A percentile compares a stretch with the other conserved stretches of the same genome.
Evolutionary conservation across 106 monocot genomes (phyloP).

Genomic region (Dioscorea dumetorum): DNA sequence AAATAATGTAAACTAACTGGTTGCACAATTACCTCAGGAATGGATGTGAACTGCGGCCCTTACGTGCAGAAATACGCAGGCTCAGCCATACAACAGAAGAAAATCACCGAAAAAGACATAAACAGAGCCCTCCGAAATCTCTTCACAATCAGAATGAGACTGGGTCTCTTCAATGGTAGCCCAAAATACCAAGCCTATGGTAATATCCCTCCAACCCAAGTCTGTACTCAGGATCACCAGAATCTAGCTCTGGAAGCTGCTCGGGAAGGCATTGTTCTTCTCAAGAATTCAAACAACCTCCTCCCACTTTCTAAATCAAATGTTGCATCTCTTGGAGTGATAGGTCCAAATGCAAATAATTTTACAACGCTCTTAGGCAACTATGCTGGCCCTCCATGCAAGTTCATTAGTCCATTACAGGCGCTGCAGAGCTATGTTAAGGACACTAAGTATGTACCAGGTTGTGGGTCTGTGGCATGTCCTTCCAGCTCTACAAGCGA

Average conservation of each 20-base stretch:
- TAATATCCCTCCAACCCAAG: slow-evolving; percentile 40
- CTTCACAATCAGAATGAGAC: slow-evolving; percentile 71
- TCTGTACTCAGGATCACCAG: slow-evolving; percentile 59
- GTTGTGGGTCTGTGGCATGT: slow-evolving; percentile 57
- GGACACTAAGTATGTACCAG: slow-evolving; percentile 40
- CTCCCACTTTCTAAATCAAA: slow-evolving; percentile 56
- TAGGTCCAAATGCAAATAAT: slow-evolving; percentile 88
- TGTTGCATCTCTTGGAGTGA: slow-evolving; percentile 52
- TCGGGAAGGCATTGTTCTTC: slow-evolving; percentile 73
- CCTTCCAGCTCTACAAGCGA: slow-evolving; percentile 26
- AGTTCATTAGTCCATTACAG: slow-evolving; percentile 38
- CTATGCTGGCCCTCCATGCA: slow-evolving; percentile 83
- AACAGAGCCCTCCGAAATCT: slow-evolving; percentile 74
- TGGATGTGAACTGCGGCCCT: slow-evolving; percentile 87
- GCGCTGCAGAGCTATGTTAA: slow-evolving; percentile 46
- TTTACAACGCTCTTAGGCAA: slow-evolving; percentile 48
- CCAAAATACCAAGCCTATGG: slow-evolving; percentile 42
- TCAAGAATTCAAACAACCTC: slow-evolving; percentile 48
- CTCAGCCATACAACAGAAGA: slow-evolving; percentile 51
- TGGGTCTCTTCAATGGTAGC: slow-evolving; percentile 78
- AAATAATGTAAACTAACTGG: too few species aligned
- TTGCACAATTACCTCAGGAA: slow-evolving; percentile 34
- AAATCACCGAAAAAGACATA: slow-evolving; percentile 53
- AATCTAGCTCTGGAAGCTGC: slow-evolving; percentile 70
- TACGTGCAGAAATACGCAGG: slow-evolving; percentile 60